Percentiles rank a stretch among this genome's conserved stretches.
phyloP scores from a whole-genome alignment of 208 protist species.

The Strigomonas galati region DNA sequence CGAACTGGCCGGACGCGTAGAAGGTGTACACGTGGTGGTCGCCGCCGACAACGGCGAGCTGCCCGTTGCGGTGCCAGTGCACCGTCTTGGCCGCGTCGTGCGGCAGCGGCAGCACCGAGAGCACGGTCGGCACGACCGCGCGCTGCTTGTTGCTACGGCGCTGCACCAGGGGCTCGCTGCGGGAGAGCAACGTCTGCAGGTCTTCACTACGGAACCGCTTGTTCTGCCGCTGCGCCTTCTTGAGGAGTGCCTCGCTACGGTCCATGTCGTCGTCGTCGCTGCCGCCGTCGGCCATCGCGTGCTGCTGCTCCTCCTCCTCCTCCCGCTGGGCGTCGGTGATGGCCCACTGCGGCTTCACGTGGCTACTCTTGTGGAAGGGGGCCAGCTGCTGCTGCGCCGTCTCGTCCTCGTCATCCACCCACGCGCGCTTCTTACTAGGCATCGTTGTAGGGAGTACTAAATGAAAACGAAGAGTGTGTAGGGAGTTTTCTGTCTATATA shows the following conservation, averaged over 20 bases:
- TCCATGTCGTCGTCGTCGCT: constrained; percentile 15
- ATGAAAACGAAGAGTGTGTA: not conserved
- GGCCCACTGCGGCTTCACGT: constrained; percentile 58
- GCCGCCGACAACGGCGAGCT: constrained; percentile 71
- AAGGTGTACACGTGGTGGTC: constrained; percentile 81
- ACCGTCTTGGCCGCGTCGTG: constrained; percentile 64
- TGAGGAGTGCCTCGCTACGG: not conserved
- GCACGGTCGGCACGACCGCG: constrained; percentile 41
- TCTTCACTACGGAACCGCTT: constrained; percentile 80
- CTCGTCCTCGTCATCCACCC: constrained; percentile 67
- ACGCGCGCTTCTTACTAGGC: constrained; percentile 27
- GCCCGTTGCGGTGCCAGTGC: constrained; percentile 82
- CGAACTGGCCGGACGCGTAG: constrained; percentile 75
- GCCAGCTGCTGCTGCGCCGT: constrained; percentile 25
- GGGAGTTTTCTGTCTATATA: not conserved
- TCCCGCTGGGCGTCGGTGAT: constrained; percentile 28
- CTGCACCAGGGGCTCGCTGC: constrained; percentile 68
- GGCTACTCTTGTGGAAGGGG: constrained; percentile 37
- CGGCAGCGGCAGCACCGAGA: constrained; percentile 69
- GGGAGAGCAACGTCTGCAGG: constrained; percentile 67
- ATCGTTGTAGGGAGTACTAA: not conserved
- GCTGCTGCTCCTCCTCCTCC: not conserved
- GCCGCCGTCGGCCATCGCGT: constrained; percentile 1
- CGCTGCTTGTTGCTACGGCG: constrained; percentile 41
- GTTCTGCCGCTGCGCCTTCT: constrained; percentile 11